These are phyloP conservation scores for Leishmania mexicana DNA, from an alignment of 208 protist species.

Conservation along the genomic window DNA sequence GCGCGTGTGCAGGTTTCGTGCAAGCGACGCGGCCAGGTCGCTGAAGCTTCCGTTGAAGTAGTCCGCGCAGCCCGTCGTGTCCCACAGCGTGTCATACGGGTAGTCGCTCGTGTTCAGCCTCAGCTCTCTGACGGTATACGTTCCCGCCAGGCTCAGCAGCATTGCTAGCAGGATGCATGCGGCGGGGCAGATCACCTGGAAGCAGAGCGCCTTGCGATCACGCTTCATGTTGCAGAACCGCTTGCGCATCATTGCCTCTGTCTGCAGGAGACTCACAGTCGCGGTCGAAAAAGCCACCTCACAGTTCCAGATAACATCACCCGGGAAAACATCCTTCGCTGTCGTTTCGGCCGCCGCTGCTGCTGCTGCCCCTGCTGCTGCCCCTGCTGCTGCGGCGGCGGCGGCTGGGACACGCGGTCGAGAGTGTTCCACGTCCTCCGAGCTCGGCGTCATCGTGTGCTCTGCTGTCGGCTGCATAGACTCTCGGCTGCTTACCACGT, in stretches of 20 bases:
- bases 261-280: conserved; percentile 24
- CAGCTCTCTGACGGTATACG: not conserved
- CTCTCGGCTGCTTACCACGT: not conserved
- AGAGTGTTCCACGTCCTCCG: not conserved
- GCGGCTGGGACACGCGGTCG: not conserved
- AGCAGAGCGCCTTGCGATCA: conserved; percentile 54
- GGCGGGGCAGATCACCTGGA: conserved; percentile 65
- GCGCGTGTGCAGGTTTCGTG: not conserved
- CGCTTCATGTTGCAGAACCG: conserved; percentile 49
- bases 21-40: not conserved
- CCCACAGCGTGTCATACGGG: conserved; percentile 12
- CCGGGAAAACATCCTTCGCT: not conserved
- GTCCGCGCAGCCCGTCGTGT: conserved; percentile 19
- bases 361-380: not conserved
- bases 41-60: not conserved
- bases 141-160: conserved; percentile 39
- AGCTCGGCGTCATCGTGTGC: not conserved
- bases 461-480: not conserved
- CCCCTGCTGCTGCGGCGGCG: not conserved
- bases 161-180: conserved; percentile 60
- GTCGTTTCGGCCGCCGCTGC: not conserved
- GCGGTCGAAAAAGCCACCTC: conserved; percentile 4
- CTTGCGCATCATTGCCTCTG: conserved; percentile 43
- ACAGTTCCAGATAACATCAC: conserved; percentile 11
- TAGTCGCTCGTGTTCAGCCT: conserved; percentile 13